A percentile compares a stretch with the other conserved stretches of the same genome.
phyloP scores from a whole-genome alignment of 495 filamentous ascomycete species.

The Penicillium pancosmium region DNA sequence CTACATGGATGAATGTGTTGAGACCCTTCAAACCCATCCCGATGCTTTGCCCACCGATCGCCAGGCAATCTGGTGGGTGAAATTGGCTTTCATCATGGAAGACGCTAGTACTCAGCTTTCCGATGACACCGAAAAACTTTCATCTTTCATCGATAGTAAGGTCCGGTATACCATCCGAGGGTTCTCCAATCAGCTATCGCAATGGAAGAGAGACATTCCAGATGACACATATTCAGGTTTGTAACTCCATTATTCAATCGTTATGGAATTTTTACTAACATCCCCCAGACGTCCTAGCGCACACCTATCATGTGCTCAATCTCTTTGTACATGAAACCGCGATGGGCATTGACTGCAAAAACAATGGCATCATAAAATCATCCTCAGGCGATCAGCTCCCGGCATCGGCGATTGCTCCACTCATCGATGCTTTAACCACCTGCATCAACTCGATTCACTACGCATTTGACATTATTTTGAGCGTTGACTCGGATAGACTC shows the following conservation, averaged over 20 bases:
- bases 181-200: slow-evolving; percentile 74
- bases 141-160: slow-evolving; percentile 73
- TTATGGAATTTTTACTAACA: slow-evolving; percentile 10
- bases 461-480: slow-evolving; percentile 70
- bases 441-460: slow-evolving; percentile 74
- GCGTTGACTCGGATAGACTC: slow-evolving; percentile 61
- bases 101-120: slow-evolving; percentile 74
- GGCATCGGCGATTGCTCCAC: slow-evolving; percentile 57
- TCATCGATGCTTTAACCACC: slow-evolving; percentile 71
- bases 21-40: slow-evolving; percentile 69
- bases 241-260: background rate
- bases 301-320: slow-evolving; percentile 54
- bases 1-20: slow-evolving; percentile 84
- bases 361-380: slow-evolving; percentile 29
- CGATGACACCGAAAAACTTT: slow-evolving; percentile 66
- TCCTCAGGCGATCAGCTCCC: slow-evolving; percentile 27
- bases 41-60: slow-evolving; percentile 74
- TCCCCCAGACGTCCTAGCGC: slow-evolving; percentile 26
- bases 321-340: slow-evolving; percentile 89
- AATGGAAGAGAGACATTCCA: slow-evolving; percentile 62
- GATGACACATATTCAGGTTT: slow-evolving; percentile 43
- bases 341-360: slow-evolving; percentile 70
- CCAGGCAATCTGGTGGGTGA: slow-evolving; percentile 72
- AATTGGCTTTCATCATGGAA: slow-evolving; percentile 78
- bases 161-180: slow-evolving; percentile 73